Evolutionary conservation across 2,329 filamentous ascomycete genomes (phyloP).

Genomic region (Cladophialophora yegresii): DNA sequence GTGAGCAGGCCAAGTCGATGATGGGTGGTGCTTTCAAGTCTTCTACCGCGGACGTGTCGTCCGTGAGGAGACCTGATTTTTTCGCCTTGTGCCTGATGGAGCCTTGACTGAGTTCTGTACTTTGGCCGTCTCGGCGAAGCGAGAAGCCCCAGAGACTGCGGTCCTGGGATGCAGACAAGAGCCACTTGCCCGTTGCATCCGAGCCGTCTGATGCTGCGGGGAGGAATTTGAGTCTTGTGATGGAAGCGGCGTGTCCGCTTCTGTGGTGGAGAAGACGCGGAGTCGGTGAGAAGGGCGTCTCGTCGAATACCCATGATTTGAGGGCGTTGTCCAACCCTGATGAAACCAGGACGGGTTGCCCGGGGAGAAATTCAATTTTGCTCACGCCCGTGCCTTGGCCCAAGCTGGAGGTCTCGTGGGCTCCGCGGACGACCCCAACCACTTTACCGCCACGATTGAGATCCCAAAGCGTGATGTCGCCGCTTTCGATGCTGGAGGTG

Average conservation of each 20-base stretch:
- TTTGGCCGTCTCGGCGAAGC: constrained; percentile 89
- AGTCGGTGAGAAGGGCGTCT: constrained; percentile 82
- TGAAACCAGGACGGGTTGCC: constrained; percentile 86
- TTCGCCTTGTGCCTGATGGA: constrained; percentile 84
- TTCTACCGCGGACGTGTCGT: constrained; percentile 36
- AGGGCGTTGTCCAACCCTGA: constrained; percentile 91
- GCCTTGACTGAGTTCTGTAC: constrained; percentile 88
- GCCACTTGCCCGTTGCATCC: constrained; percentile 87
- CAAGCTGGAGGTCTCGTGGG: constrained; percentile 65
- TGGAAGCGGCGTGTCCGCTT: constrained; percentile 83
- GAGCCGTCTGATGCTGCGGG: constrained; percentile 86
- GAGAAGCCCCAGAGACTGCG: constrained; percentile 96
- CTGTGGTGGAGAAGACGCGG: constrained; percentile 82
- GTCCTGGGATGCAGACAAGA: constrained; percentile 85
- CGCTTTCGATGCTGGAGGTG: constrained; percentile 74
- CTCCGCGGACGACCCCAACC: constrained; percentile 81
- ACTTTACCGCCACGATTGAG: constrained; percentile 84
- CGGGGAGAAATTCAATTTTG: constrained; percentile 83
- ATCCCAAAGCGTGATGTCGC: constrained; percentile 96
- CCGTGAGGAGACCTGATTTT: constrained; percentile 54
- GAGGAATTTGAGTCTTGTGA: constrained; percentile 80
- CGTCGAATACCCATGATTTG: constrained; percentile 95
- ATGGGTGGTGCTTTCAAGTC: constrained; percentile 86
- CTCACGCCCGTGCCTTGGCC: constrained; percentile 73
- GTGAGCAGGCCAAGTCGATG: constrained; percentile 83